Conservation (phyloP, 495 filamentous ascomycete species). For the Aspergillus ostianus region DNA sequence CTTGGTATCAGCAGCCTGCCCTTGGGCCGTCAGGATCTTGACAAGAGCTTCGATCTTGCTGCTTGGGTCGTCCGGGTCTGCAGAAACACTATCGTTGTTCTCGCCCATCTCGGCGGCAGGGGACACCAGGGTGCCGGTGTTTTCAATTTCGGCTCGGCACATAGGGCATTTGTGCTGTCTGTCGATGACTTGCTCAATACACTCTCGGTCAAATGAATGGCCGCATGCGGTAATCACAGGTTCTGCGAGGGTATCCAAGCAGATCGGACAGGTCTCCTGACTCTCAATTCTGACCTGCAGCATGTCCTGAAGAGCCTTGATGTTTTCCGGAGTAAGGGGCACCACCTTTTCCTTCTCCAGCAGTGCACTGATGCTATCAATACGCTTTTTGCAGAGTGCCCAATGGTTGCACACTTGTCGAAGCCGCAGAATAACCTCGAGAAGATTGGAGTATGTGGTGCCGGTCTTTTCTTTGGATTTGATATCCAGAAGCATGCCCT, state of each 20-base stretch:
- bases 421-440: conserved; percentile 81
- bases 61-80: conserved; percentile 65
- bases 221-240: conserved; percentile 89
- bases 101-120: conserved; percentile 58
- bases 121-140: conserved; percentile 59
- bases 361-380: conserved; percentile 65
- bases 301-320: conserved; percentile 69
- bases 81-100: conserved; percentile 38
- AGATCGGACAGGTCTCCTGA: conserved; percentile 82
- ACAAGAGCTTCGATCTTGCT: conserved; percentile 84
- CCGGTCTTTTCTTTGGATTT: conserved; percentile 45
- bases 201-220: conserved; percentile 73
- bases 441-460: conserved; percentile 61
- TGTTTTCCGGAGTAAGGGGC: conserved; percentile 70
- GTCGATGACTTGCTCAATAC: conserved; percentile 77
- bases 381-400: conserved; percentile 71
- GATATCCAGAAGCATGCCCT: conserved; percentile 65
- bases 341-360: conserved; percentile 67
- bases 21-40: conserved; percentile 71
- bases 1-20: conserved; percentile 68
- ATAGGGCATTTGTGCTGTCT: conserved; percentile 83
- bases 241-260: conserved; percentile 67
- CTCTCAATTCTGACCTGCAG: conserved; percentile 77
- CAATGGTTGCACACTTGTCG: conserved; percentile 89
- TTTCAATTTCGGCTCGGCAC: conserved; percentile 71